Percentiles rank a stretch among this genome's conserved stretches.
Evolutionary conservation across 768 basidiomycete genomes (phyloP).

Genomic region (Mycena leptocephala): DNA sequence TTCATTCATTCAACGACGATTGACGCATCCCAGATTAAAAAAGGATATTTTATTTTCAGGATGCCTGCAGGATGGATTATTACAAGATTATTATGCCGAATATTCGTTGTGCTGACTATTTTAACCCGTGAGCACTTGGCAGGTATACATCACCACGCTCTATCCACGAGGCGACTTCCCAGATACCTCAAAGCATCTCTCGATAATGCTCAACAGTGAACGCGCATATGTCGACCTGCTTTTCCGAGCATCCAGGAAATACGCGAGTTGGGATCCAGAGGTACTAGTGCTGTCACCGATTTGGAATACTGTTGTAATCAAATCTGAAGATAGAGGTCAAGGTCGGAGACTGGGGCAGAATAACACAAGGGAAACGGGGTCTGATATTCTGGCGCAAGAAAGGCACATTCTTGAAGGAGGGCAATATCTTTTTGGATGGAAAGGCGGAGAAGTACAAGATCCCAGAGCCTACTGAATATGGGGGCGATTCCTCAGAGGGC

Average conservation of each 20-base stretch:
- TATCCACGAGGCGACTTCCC: not conserved
- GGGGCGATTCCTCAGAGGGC: constrained; percentile 28
- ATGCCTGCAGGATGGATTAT: too few species aligned
- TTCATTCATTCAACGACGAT: too few species aligned
- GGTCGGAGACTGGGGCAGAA: constrained; percentile 52
- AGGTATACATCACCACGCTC: too few species aligned
- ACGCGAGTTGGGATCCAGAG: constrained; percentile 55
- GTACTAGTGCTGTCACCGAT: too few species aligned
- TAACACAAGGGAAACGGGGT: constrained; percentile 35
- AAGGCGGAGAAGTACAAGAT: constrained; percentile 42
- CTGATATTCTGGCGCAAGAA: constrained; percentile 44
- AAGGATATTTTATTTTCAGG: too few species aligned
- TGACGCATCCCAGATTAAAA: too few species aligned
- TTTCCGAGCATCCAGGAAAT: constrained; percentile 47
- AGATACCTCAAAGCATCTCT: not conserved
- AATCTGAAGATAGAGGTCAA: constrained; percentile 24
- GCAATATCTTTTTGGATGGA: constrained; percentile 50
- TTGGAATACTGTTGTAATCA: not conserved
- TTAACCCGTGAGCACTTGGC: too few species aligned
- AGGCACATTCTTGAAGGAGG: constrained; percentile 48
- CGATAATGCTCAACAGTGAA: constrained; percentile 35
- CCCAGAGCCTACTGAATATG: constrained; percentile 41
- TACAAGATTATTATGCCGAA: too few species aligned
- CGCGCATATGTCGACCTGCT: constrained; percentile 50
- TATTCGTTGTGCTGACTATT: too few species aligned